A percentile compares a stretch with the other conserved stretches of the same genome.
phyloP scores from a whole-genome alignment of 106 monocot genomes.

The Vanilla planifolia region DNA sequence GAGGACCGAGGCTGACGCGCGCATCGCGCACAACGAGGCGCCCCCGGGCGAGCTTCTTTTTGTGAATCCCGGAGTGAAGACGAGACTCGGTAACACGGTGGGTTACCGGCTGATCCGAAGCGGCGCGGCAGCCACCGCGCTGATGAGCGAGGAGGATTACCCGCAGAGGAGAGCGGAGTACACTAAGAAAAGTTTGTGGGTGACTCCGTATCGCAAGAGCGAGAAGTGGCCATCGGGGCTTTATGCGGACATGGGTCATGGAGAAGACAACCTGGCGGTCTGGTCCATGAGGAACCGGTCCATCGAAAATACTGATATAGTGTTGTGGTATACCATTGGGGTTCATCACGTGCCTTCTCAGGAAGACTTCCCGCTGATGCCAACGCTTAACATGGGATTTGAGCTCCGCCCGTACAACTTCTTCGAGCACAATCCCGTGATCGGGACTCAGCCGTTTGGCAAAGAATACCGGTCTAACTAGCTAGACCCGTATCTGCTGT shows the following conservation, averaged over 20 bases:
- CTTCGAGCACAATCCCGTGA: conserved; percentile 56
- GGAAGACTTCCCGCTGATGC: conserved; percentile 57
- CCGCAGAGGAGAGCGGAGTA: conserved; percentile 45
- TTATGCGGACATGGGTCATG: conserved; percentile 35
- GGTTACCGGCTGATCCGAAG: conserved; percentile 40
- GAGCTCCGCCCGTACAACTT: conserved; percentile 66
- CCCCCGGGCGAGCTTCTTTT: conserved; percentile 32
- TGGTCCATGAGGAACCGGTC: conserved; percentile 45
- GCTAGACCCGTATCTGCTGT: too few relatives aligned
- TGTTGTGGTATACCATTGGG: conserved; percentile 50
- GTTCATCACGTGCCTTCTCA: conserved; percentile 45
- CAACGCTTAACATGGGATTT: conserved; percentile 31
- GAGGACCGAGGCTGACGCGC: conserved; percentile 43
- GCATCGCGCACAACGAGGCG: conserved; percentile 14
- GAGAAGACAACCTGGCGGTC: conserved; percentile 48
- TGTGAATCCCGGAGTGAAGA: conserved; percentile 55
- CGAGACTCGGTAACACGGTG: conserved; percentile 39
- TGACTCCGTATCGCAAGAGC: conserved; percentile 45
- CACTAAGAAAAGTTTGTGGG: conserved; percentile 61
- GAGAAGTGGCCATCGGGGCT: conserved; percentile 62
- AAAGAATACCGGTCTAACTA: too few relatives aligned
- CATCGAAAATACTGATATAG: conserved; percentile 46
- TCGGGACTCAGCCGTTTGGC: conserved; percentile 15
- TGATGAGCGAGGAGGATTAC: conserved; percentile 51
- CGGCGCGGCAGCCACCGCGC: conserved; percentile 17